Base-by-base conservation (phyloP, 2,329 filamentous ascomycete species). In the Ophiostoma angusticollis region DNA sequence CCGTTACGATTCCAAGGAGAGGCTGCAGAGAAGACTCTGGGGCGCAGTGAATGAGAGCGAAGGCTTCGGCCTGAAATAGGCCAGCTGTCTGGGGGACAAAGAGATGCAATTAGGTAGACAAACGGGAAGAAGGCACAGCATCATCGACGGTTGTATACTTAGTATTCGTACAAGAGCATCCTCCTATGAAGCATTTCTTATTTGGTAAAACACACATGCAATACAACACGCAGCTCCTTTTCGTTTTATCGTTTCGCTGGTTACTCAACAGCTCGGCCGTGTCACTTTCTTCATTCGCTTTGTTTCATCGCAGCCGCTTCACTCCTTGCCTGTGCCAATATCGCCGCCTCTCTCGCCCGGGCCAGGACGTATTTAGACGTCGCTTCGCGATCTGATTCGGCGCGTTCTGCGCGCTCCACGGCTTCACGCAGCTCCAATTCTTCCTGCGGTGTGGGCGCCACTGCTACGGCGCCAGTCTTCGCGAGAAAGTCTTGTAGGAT, bases 41-140 rank as follows among this genome's bases (percentile, higher is more conserved):
- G 72, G 74, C 45, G 87, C 87, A 4, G 85, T 94, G n/a, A 66
- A 75, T 47, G 85, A 87, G 58, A 93, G 86, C 52, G 85, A 93
- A 57, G 87, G 87, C 3, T 95, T 95, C 68, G 86, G 86, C 23
- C 66, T 95, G 57, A 91, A 87, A 56, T 89, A 55, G 22, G 13
- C 17, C 5, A 12, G 25, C 11, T 16, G 9, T 28, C 16, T n/a
- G n/a, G n/a, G n/a, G n/a, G n/a, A n/a, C n/a, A n/a, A n/a, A n/a
- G n/a, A n/a, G n/a, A n/a, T n/a, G n/a, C n/a, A n/a, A n/a, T n/a
- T n/a, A n/a, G n/a, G n/a, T n/a, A n/a, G n/a, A n/a, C n/a, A n/a
- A n/a, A n/a, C n/a, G n/a, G n/a, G n/a, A n/a, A n/a, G n/a, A n/a
- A n/a, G n/a, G n/a, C n/a, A n/a, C n/a, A n/a, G n/a, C n/a, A n/a